Evolutionary conservation across 352 stramenopile genomes (phyloP).

Genomic region (Discostella stelligera): DNA sequence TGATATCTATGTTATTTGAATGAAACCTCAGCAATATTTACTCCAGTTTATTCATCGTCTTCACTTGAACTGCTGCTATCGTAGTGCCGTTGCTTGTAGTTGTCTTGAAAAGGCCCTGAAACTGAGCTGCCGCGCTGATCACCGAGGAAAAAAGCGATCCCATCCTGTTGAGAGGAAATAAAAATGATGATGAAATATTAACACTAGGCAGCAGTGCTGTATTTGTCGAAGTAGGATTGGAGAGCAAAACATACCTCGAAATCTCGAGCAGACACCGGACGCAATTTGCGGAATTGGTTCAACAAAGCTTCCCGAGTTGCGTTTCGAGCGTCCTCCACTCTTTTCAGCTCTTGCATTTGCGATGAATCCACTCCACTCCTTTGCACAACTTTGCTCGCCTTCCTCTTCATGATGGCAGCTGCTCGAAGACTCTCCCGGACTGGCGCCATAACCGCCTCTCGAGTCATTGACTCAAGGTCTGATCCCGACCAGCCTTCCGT

Average conservation of each 20-base stretch:
- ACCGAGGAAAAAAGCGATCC: constrained; percentile 48
- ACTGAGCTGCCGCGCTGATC: constrained; percentile 23
- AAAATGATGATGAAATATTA: neutral
- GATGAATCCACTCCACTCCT: constrained; percentile 29
- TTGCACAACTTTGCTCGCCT: constrained; percentile 38
- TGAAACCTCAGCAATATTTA: neutral
- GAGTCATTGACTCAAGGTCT: constrained; percentile 54
- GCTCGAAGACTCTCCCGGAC: constrained; percentile 68
- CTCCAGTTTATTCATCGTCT: constrained; percentile 24
- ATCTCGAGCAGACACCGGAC: constrained; percentile 57
- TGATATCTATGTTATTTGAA: neutral
- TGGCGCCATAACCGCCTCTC: constrained; percentile 78
- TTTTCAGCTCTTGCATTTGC: constrained; percentile 21
- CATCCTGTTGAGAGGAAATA: constrained; percentile 8
- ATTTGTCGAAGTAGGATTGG: neutral
- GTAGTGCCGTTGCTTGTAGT: constrained; percentile 28
- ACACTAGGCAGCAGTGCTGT: neutral
- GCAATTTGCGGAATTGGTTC: constrained; percentile 60
- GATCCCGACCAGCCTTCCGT: constrained; percentile 77
- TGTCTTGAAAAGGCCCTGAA: constrained; percentile 18
- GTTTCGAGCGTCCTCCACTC: constrained; percentile 22
- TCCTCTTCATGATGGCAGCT: constrained; percentile 57
- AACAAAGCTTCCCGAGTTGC: constrained; percentile 50
- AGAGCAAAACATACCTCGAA: constrained; percentile 44
- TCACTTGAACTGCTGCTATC: constrained; percentile 49